Conservation (phyloP, 805 yeast species). For the Nakazawaea ambrosiae region DNA sequence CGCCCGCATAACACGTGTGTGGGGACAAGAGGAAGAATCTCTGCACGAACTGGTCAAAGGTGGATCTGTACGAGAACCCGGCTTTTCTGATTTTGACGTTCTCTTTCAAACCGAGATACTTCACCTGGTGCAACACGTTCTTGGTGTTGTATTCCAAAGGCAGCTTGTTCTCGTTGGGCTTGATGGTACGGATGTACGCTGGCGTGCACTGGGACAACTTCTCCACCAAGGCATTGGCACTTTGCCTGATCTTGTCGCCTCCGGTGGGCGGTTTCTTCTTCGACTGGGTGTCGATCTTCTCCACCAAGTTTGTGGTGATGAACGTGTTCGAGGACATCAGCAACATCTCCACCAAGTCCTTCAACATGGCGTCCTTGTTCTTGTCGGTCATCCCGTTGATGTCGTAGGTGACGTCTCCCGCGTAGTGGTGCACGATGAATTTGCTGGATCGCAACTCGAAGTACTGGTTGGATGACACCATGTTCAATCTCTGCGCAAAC, state of each 20-base stretch:
- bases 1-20: conserved; percentile 87
- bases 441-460: conserved; percentile 85
- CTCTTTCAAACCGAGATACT: conserved; percentile 92
- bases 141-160: conserved; percentile 84
- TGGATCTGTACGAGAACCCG: conserved; percentile 96
- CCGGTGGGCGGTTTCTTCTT: conserved; percentile 91
- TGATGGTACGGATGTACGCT: conserved; percentile 93
- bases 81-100: conserved; percentile 97
- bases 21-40: conserved; percentile 84
- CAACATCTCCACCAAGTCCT: conserved; percentile 77
- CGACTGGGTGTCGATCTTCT: conserved; percentile 53
- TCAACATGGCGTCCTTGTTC: conserved; percentile 89
- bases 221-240: conserved; percentile 86
- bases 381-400: conserved; percentile 89
- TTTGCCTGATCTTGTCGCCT: conserved; percentile 84
- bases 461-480: conserved; percentile 77
- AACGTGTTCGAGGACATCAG: conserved; percentile 66
- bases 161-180: conserved; percentile 90
- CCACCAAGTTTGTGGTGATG: conserved; percentile 54
- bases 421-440: conserved; percentile 91
- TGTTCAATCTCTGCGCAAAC: conserved; percentile 83
- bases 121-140: conserved; percentile 92
- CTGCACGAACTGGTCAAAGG: conserved; percentile 93
- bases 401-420: conserved; percentile 96
- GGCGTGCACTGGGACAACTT: conserved; percentile 90